Base-by-base conservation (phyloP, 352 stramenopile species). In the Phytopythium aichiense region DNA sequence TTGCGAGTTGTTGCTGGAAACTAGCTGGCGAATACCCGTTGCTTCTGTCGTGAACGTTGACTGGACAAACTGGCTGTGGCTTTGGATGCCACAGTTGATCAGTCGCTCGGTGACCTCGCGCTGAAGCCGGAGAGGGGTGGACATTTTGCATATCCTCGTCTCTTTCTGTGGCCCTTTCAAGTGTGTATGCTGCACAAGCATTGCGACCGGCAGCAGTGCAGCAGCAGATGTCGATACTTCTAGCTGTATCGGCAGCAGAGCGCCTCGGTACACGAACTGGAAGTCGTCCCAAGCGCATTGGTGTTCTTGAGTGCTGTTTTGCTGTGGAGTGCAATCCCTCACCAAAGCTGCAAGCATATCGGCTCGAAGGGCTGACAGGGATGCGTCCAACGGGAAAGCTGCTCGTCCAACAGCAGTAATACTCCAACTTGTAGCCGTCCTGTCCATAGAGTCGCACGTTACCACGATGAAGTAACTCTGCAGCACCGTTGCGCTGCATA, bases 221-320 rank as follows among this genome's bases (percentile, higher is more conserved):
- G 65, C 23, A 20, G 66, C 67, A 51, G 53, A 33, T 15, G 74
- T 16, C 31, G 46, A 46, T 2, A 37, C 16, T 56, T 84, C 76
- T 16, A 70, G 58, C 2, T 49, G 60, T 33, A 25, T 30, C 28
- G 63, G 45, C 3, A 81, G 46, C 23, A 74, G 20, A 16, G 65
- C 61, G 8, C 64, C 71, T 48, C 71, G 64, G 22, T 81, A 70
- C 50, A 82, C 31, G 42, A 84, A 82, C 13, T 43, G 63, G 49
- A 71, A 67, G 15, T 13, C 15, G 25, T n/a, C n/a, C 48, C 48
- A 38, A 0, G 25, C 4, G n/a, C 7, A 54, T 0, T 18, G 48
- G 1, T n/a, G 22, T 2, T 16, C 48, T 20, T 38, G 13, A 18
- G 25, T 7, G 23, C 48, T 22, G 25, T 15, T 22, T 23, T 9